Conservation (phyloP, 129 eudicot species). For the Helichrysum umbraculigerum region DNA sequence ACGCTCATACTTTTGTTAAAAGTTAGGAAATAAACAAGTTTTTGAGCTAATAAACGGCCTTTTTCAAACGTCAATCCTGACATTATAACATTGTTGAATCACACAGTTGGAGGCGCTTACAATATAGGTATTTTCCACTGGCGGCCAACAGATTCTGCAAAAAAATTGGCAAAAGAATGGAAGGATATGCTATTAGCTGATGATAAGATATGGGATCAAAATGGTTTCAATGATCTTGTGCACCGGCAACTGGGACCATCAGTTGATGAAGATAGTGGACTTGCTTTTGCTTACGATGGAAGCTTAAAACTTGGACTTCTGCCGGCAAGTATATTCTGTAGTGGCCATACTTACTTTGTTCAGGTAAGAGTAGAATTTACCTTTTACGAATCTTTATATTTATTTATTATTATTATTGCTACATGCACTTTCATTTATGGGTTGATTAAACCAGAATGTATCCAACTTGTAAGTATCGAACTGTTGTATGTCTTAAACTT, state of each 20-base stretch:
- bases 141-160: constrained; percentile 82
- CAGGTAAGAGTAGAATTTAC: constrained; percentile 48
- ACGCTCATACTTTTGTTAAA: not conserved
- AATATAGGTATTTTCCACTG: constrained; percentile 95
- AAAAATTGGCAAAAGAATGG: constrained; percentile 90
- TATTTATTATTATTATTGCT: not conserved
- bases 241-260: constrained; percentile 85
- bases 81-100: not conserved
- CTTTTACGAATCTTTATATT: not conserved
- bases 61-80: not conserved
- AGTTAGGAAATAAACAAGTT: not conserved
- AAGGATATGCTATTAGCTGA: constrained; percentile 83
- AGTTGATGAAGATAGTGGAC: constrained; percentile 93
- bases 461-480: not conserved
- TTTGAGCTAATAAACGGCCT: not conserved
- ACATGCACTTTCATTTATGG: not conserved
- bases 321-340: constrained; percentile 91
- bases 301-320: constrained; percentile 81
- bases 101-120: constrained; percentile 84
- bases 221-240: constrained; percentile 81
- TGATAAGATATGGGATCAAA: constrained; percentile 97
- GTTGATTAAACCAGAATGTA: not conserved
- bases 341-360: constrained; percentile 98
- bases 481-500: not conserved
- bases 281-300: constrained; percentile 96